A percentile compares a stretch with the other conserved stretches of the same genome.
Conservation (phyloP, 75 land plant species). For the Larix kaempferi region DNA sequence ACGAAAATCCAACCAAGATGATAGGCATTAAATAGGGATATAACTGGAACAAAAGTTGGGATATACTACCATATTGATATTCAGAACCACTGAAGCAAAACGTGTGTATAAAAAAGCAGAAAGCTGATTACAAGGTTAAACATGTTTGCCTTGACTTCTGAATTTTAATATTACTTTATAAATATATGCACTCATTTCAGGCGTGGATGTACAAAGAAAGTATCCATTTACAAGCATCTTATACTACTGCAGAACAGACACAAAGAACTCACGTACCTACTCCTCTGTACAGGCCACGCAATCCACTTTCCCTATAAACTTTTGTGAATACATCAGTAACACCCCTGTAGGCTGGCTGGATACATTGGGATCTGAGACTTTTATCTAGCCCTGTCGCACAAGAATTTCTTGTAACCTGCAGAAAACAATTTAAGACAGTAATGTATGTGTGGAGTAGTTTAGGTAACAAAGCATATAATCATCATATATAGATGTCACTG, state of each 20-base stretch:
- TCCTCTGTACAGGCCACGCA: conserved; percentile 67
- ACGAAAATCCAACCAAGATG: not conserved
- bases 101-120: no score
- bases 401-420: conserved; percentile 7
- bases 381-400: conserved; percentile 2
- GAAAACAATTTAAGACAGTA: not conserved
- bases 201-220: not conserved
- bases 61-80: no score
- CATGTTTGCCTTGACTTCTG: not conserved
- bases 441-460: not conserved
- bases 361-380: not conserved
- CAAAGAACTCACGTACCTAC: conserved; percentile 34
- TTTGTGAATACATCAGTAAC: conserved; percentile 49
- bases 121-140: not conserved
- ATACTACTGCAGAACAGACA: not conserved
- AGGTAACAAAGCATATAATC: no score
- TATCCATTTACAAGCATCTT: not conserved
- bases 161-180: not conserved
- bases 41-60: not conserved
- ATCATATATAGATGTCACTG: no score
- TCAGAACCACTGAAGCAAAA: no score
- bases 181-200: not conserved
- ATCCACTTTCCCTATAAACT: conserved; percentile 47
- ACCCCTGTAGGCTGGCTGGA: conserved; percentile 39
- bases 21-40: not conserved